phyloP scores from a whole-genome alignment of 495 filamentous ascomycete species.

The Aspergillus leporis region DNA sequence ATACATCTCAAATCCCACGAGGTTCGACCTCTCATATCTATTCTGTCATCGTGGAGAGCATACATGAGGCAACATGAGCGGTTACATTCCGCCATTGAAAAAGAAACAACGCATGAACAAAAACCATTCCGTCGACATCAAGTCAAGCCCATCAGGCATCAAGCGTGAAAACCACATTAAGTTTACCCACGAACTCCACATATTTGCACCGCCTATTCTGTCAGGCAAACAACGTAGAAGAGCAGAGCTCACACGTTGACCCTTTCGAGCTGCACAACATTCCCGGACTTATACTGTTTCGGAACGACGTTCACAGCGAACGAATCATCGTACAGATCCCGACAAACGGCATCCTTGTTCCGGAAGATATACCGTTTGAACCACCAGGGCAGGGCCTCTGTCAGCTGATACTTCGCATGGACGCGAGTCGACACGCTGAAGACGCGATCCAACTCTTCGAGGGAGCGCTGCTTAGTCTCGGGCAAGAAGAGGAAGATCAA shows the following conservation, averaged over 20 bases:
- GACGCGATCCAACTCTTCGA: conserved; percentile 80
- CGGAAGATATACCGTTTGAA: conserved; percentile 63
- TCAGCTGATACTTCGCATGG: conserved; percentile 63
- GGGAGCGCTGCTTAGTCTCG: conserved; percentile 69
- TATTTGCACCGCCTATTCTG: too few species aligned
- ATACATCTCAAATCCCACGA: too few species aligned
- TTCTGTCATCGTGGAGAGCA: too few species aligned
- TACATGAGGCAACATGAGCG: too few species aligned
- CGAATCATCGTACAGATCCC: background rate
- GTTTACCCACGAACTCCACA: too few species aligned
- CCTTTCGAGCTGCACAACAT: background rate
- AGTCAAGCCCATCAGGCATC: too few species aligned
- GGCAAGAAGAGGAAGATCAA: conserved; percentile 68
- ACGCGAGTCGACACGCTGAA: conserved; percentile 66
- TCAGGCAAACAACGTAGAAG: too few species aligned
- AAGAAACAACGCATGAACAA: too few species aligned
- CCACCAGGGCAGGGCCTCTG: conserved; percentile 62
- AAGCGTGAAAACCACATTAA: too few species aligned
- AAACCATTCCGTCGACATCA: too few species aligned
- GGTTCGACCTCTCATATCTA: too few species aligned
- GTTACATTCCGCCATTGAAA: too few species aligned
- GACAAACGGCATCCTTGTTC: conserved; percentile 35
- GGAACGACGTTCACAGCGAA: background rate
- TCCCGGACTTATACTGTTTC: background rate
- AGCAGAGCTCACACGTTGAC: background rate